phyloP scores from a whole-genome alignment of 352 stramenopile genomes.

The Globisporangium cylindrosporum region DNA sequence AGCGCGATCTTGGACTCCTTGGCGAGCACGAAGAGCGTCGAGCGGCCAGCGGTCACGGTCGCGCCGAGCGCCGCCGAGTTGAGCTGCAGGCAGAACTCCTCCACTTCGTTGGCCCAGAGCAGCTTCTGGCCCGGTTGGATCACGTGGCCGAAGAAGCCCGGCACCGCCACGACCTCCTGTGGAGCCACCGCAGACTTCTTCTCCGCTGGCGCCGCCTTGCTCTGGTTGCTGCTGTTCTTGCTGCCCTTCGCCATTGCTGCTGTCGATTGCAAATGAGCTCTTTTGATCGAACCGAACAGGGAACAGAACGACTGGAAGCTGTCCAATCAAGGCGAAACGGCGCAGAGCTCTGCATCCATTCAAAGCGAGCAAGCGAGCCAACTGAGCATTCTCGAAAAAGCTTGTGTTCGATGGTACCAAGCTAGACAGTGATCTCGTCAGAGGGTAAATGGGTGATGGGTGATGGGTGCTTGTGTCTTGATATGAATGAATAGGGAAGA shows the following conservation, averaged over 20 bases:
- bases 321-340: background rate
- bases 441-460: background rate
- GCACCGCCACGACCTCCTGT: slow-evolving; percentile 47
- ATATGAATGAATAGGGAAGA: too few relatives aligned
- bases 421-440: background rate
- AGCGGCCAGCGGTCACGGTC: slow-evolving; percentile 50
- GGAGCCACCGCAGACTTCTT: slow-evolving; percentile 11
- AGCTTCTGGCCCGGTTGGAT: slow-evolving; percentile 67
- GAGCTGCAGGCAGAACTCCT: slow-evolving; percentile 76
- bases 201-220: slow-evolving; percentile 7
- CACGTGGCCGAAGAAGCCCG: slow-evolving; percentile 78
- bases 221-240: slow-evolving; percentile 9
- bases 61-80: slow-evolving; percentile 69
- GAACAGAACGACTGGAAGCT: background rate
- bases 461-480: background rate
- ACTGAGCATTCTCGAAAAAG: background rate
- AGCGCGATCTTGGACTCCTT: slow-evolving; percentile 76
- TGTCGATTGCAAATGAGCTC: slow-evolving; percentile 9
- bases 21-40: slow-evolving; percentile 65
- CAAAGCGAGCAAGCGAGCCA: background rate
- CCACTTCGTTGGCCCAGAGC: slow-evolving; percentile 62
- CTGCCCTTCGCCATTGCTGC: slow-evolving; percentile 6
- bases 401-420: background rate
- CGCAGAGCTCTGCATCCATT: slow-evolving; percentile 1
- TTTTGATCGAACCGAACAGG: background rate